Conservation (phyloP, 2,329 filamentous ascomycete species). For the Ascochyta clinopodiicola region DNA sequence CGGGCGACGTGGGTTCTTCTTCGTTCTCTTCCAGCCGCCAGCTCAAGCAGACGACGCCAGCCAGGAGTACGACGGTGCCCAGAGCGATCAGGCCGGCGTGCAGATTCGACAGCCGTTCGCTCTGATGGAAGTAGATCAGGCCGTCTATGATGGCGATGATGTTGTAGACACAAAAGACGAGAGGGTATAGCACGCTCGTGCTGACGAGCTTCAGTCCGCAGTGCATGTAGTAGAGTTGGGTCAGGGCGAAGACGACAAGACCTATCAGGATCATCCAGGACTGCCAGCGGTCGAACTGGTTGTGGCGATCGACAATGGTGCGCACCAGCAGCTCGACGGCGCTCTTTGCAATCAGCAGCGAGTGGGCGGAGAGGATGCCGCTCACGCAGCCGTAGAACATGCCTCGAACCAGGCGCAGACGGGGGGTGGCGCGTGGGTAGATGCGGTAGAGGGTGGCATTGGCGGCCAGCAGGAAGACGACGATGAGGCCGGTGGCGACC, state of each 20-base stretch:
- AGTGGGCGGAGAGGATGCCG: conserved; percentile 92
- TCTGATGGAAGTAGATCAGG: conserved; percentile 94
- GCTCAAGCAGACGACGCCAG: conserved; percentile 87
- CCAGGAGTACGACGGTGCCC: conserved; percentile 83
- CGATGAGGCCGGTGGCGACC: conserved; percentile 76
- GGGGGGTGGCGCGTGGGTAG: conserved; percentile 58
- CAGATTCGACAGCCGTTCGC: conserved; percentile 75
- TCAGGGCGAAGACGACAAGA: conserved; percentile 80
- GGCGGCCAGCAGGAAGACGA: conserved; percentile 68
- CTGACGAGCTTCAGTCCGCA: conserved; percentile 92
- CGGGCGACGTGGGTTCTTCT: conserved; percentile 60
- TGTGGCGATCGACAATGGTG: conserved; percentile 82
- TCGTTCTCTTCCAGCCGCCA: conserved; percentile 87
- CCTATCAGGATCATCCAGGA: conserved; percentile 89
- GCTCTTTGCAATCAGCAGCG: conserved; percentile 90
- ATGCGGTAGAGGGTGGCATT: conserved; percentile 48
- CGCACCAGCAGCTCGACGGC: conserved; percentile 91
- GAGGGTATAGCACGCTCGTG: conserved; percentile 92
- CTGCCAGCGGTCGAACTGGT: conserved; percentile 95
- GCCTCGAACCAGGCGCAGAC: conserved; percentile 78
- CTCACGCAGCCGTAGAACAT: conserved; percentile 86
- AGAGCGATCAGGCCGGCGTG: conserved; percentile 83
- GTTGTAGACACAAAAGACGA: conserved; percentile 99
- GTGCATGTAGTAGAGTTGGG: conserved; percentile 94
- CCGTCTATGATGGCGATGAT: conserved; percentile 98